These are phyloP conservation scores for Massarina eburnea DNA, from an alignment of 2,329 filamentous ascomycete genomes.

Conservation along the genomic window DNA sequence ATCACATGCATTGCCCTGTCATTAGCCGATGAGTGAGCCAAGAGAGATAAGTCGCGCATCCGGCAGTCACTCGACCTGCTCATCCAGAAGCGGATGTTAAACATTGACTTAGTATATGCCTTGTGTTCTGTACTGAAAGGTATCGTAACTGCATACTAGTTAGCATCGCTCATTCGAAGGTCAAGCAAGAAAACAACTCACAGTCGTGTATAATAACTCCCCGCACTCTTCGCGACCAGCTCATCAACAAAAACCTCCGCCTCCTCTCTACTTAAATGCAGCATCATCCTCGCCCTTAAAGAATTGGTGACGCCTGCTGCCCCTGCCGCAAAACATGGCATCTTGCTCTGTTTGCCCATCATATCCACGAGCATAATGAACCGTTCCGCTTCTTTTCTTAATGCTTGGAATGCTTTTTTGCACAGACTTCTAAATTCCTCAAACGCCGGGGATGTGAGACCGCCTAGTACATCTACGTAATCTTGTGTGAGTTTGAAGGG, in stretches of 20 bases:
- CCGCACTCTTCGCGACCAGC: conserved; percentile 76
- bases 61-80: neutral
- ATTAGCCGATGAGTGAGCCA: neutral
- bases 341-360: conserved; percentile 81
- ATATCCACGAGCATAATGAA: conserved; percentile 80
- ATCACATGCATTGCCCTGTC: neutral
- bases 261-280: conserved; percentile 80
- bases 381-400: conserved; percentile 76
- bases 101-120: conserved; percentile 69
- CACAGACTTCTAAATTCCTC: conserved; percentile 76
- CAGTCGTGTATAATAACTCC: conserved; percentile 85
- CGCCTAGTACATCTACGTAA: conserved; percentile 81
- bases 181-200: conserved; percentile 48
- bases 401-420: conserved; percentile 81
- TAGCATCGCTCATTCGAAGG: conserved; percentile 9
- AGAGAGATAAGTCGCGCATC: neutral
- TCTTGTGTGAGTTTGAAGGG: conserved; percentile 86
- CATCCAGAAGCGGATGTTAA: neutral
- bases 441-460: conserved; percentile 68
- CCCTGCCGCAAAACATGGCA: conserved; percentile 77
- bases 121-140: conserved; percentile 85
- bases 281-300: conserved; percentile 73
- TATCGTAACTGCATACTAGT: conserved; percentile 66
- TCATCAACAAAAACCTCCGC: conserved; percentile 82
- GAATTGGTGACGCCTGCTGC: conserved; percentile 70